Conservation (phyloP, 108 stramenopile species). For the Hondaea fermentalgiana region DNA sequence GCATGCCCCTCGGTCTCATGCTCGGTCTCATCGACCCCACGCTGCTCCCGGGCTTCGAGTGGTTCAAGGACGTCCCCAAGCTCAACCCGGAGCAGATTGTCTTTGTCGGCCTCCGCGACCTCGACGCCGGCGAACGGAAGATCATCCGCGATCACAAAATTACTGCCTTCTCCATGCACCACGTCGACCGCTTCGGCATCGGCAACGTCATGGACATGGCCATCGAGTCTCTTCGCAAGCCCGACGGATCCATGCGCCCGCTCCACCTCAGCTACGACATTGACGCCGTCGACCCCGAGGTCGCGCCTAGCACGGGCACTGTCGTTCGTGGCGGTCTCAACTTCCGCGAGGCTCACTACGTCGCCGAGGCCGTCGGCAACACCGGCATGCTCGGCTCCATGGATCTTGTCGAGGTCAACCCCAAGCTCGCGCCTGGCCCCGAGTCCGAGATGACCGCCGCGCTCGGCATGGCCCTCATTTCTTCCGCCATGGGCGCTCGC, state of each 20-base stretch:
- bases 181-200: conserved; percentile 86
- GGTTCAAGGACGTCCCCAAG: conserved; percentile 45
- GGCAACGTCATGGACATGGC: conserved; percentile 87
- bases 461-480: conserved; percentile 73
- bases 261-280: conserved; percentile 77
- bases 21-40: conserved; percentile 65
- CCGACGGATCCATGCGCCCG: conserved; percentile 36
- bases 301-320: conserved; percentile 96
- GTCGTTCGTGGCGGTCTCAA: conserved; percentile 91
- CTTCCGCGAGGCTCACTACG: conserved; percentile 93
- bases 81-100: conserved; percentile 60
- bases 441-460: conserved; percentile 66
- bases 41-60: conserved; percentile 77
- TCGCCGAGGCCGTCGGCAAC: conserved; percentile 75
- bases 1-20: conserved; percentile 91
- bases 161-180: conserved; percentile 82
- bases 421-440: conserved; percentile 58
- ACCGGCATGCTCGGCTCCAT: conserved; percentile 80
- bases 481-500: conserved; percentile 23
- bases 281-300: conserved; percentile 87
- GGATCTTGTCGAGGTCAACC: conserved; percentile 95
- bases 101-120: conserved; percentile 90
- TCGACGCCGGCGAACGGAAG: conserved; percentile 75
- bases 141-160: conserved; percentile 68
- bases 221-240: conserved; percentile 66